Conservation (phyloP, 1,139 yeast genomes). For the Hansenula lynferdii region DNA sequence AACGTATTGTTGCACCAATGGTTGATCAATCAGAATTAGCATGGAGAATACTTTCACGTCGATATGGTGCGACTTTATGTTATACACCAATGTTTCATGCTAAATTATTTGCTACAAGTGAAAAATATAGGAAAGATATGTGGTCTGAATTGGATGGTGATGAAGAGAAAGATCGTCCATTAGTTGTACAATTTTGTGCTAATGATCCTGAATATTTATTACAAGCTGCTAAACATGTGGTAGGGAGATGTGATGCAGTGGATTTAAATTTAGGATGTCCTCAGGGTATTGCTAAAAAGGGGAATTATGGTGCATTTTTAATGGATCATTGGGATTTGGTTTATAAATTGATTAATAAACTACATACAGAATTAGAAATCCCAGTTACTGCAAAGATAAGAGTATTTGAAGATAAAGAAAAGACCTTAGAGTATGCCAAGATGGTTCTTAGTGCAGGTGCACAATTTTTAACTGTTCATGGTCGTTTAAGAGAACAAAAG, state of each 20-base stretch:
- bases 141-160: conserved; percentile 78
- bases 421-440: conserved; percentile 81
- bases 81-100: conserved; percentile 99
- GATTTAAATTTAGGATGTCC: conserved; percentile 97
- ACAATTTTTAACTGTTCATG: conserved; percentile 91
- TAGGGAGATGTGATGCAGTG: conserved; percentile 88
- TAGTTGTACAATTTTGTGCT: conserved; percentile 93
- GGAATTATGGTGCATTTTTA: conserved; percentile 90
- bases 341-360: conserved; percentile 58
- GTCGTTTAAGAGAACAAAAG: conserved; percentile 95
- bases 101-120: conserved; percentile 77
- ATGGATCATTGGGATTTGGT: conserved; percentile 97
- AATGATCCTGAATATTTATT: conserved; percentile 84
- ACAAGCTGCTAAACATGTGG: conserved; percentile 77
- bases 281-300: conserved; percentile 93
- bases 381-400: conserved; percentile 97
- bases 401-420: conserved; percentile 80
- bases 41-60: conserved; percentile 85
- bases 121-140: conserved; percentile 73
- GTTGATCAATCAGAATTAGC: conserved; percentile 96
- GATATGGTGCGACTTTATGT: conserved; percentile 89
- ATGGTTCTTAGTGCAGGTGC: conserved; percentile 96
- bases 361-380: conserved; percentile 68
- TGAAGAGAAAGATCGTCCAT: conserved; percentile 61
- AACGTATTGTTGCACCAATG: conserved; percentile 95